Conservation (phyloP, 768 basidiomycete genomes). For the Termitomyces sp. region DNA sequence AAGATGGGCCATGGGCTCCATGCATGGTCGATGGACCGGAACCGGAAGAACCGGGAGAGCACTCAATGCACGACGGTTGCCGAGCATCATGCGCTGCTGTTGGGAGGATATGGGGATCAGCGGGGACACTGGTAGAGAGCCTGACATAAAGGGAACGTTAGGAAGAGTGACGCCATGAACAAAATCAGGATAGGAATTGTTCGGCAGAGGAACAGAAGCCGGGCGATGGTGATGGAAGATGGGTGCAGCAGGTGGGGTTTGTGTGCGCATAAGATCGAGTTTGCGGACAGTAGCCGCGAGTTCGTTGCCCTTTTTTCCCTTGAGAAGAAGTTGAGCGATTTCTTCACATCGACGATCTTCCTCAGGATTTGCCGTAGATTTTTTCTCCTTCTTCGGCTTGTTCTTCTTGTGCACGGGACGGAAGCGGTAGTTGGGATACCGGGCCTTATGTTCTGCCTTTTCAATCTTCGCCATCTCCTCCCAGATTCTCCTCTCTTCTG, state of each 20-base stretch:
- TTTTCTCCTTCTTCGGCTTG: slow-evolving; percentile 39
- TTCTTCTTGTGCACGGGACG: slow-evolving; percentile 53
- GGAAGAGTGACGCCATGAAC: slow-evolving; percentile 14
- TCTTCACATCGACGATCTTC: slow-evolving; percentile 67
- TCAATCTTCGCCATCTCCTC: slow-evolving; percentile 68
- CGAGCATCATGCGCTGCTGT: slow-evolving; percentile 37
- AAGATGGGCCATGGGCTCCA: slow-evolving; percentile 30
- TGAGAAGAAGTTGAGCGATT: slow-evolving; percentile 55
- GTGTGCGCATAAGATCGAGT: slow-evolving; percentile 36
- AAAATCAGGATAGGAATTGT: too few species aligned
- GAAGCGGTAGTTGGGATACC: slow-evolving; percentile 66
- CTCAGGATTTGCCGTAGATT: slow-evolving; percentile 38
- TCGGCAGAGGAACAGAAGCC: too few species aligned
- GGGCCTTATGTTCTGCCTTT: slow-evolving; percentile 66
- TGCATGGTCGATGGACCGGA: slow-evolving; percentile 33
- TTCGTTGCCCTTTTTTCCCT: slow-evolving; percentile 68
- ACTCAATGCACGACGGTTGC: slow-evolving; percentile 49
- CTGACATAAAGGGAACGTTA: slow-evolving; percentile 37
- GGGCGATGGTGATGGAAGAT: too few species aligned
- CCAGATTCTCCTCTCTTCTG: slow-evolving; percentile 71
- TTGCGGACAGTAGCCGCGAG: slow-evolving; percentile 57
- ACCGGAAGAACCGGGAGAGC: slow-evolving; percentile 41
- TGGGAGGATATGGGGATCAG: slow-evolving; percentile 41
- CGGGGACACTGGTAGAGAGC: slow-evolving; percentile 44
- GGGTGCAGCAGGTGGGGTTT: slow-evolving; percentile 1